phyloP scores from a whole-genome alignment of 1,139 yeast genomes.

The Taiozyma onychis region DNA sequence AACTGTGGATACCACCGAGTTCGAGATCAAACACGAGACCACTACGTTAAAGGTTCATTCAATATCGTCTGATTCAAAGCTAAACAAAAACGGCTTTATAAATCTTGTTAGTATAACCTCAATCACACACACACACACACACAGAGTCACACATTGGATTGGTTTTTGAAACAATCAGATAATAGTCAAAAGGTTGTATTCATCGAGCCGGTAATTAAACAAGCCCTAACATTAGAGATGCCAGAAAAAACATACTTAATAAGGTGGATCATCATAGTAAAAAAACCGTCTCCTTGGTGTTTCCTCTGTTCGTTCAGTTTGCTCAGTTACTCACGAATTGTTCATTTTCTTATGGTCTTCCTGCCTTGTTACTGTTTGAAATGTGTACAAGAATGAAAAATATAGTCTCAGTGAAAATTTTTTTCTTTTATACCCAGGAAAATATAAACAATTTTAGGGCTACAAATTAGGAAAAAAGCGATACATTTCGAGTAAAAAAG shows the following conservation, averaged over 20 bases:
- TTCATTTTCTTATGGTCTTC: not conserved
- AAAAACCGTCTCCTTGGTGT: not conserved
- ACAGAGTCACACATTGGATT: not conserved
- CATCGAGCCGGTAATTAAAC: constrained; percentile 27
- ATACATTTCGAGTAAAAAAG: too few species aligned
- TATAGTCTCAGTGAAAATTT: too few species aligned
- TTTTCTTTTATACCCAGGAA: not conserved
- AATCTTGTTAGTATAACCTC: not conserved
- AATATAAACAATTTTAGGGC: not conserved
- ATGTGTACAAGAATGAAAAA: too few species aligned
- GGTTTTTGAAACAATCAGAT: constrained; percentile 3
- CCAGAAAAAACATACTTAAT: constrained; percentile 27
- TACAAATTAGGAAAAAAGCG: not conserved
- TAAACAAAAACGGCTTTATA: not conserved
- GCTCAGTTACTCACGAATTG: not conserved
- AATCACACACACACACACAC: not conserved
- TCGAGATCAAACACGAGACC: not conserved
- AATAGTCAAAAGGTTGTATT: constrained; percentile 23
- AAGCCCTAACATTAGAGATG: constrained; percentile 29
- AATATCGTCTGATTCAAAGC: not conserved
- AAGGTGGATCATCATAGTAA: constrained; percentile 17
- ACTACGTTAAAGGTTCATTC: not conserved
- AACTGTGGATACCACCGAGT: constrained; percentile 43
- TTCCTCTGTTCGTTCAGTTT: not conserved
- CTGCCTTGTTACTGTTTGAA: too few species aligned